phyloP scores from a whole-genome alignment of 257 asterid species.

The Nicotiana sylvestris region DNA sequence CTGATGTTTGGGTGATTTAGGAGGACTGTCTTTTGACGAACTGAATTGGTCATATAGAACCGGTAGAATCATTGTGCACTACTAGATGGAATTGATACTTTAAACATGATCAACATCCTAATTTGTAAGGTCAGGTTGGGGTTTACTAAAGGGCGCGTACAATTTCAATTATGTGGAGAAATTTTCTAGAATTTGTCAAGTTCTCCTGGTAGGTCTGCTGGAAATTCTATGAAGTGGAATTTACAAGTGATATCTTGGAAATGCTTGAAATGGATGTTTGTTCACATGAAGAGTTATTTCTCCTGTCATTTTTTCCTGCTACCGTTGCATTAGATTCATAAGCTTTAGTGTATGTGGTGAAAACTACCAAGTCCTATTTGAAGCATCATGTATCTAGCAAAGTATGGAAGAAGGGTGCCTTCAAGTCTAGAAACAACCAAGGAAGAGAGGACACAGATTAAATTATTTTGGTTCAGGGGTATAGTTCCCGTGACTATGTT shows the following conservation, averaged over 20 bases:
- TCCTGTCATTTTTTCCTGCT: neutral
- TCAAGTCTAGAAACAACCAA: too few relatives aligned
- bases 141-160: neutral
- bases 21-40: neutral
- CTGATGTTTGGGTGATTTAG: neutral
- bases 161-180: neutral
- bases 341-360: neutral
- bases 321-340: neutral
- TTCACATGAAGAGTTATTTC: neutral
- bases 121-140: neutral
- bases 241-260: neutral
- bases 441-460: too few relatives aligned
- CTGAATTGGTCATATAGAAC: neutral
- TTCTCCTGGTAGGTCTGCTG: neutral
- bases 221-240: neutral
- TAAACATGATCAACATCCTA: conserved; percentile 2
- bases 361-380: neutral
- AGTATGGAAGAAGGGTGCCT: neutral
- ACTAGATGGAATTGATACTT: neutral
- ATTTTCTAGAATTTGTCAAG: conserved; percentile 7
- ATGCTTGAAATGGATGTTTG: neutral
- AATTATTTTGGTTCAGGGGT: too few relatives aligned
- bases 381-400: neutral
- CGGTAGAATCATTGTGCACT: neutral
- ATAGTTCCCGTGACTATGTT: too few relatives aligned